Evolutionary conservation across 225 moss, liverwort and hornwort genomes (phyloP).

Genomic region (Pleurozium schreberi): DNA sequence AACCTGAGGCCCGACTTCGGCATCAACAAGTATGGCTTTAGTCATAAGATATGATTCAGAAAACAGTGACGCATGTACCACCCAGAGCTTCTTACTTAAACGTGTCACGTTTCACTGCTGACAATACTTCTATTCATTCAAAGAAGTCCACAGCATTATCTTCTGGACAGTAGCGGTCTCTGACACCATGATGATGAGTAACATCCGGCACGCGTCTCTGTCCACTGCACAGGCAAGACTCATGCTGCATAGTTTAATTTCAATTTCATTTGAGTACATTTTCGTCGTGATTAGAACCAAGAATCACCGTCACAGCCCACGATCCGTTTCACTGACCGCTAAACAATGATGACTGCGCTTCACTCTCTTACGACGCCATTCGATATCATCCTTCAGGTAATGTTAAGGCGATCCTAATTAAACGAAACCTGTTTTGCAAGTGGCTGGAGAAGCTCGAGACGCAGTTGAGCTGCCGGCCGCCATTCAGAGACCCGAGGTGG

Average conservation of each 20-base stretch:
- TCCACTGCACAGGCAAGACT: not conserved
- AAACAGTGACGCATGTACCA: not conserved
- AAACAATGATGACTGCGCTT: not conserved
- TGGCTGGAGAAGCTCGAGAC: constrained; percentile 44
- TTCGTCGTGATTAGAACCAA: not conserved
- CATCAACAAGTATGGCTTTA: not conserved
- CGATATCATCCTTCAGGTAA: not conserved
- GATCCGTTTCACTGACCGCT: not conserved
- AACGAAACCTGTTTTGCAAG: constrained; percentile 39
- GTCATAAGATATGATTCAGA: not conserved
- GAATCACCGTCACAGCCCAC: not conserved
- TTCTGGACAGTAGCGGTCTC: not conserved
- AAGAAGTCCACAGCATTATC: not conserved
- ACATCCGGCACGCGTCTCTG: not conserved
- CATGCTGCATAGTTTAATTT: not conserved
- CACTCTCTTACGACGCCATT: not conserved
- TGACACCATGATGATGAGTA: not conserved
- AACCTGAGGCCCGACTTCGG: not conserved
- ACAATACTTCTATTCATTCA: not conserved
- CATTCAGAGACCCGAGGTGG: constrained; percentile 42
- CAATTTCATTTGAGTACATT: not conserved
- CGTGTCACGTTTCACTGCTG: not conserved
- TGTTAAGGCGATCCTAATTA: not conserved
- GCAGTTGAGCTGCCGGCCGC: constrained; percentile 42
- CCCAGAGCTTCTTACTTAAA: not conserved